phyloP scores from a whole-genome alignment of 2,329 filamentous ascomycete genomes.

The Apiospora saccharicola region DNA sequence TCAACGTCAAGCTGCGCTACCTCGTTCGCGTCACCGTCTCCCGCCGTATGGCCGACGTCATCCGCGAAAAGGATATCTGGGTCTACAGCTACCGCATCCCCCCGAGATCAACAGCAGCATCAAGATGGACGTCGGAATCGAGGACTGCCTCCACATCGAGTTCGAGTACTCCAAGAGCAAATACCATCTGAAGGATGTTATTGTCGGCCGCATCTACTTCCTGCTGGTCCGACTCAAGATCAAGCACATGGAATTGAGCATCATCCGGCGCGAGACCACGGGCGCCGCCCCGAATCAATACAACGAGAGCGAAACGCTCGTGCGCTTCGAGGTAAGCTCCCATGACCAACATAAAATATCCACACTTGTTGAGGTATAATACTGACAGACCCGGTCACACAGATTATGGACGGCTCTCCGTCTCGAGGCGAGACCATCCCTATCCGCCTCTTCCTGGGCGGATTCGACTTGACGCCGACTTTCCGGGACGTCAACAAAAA shows the following conservation, averaged over 20 bases:
- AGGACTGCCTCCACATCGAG: constrained; percentile 98
- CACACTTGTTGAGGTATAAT: neutral
- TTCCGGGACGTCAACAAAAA: constrained; percentile 99
- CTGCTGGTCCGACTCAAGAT: constrained; percentile 96
- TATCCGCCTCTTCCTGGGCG: constrained; percentile 94
- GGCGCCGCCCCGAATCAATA: constrained; percentile 98
- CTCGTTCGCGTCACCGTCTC: constrained; percentile 97
- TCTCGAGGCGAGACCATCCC: constrained; percentile 94
- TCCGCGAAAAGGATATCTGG: constrained; percentile 99
- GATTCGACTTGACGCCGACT: constrained; percentile 96
- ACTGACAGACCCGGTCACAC: constrained; percentile 22
- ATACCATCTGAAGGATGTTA: constrained; percentile 99
- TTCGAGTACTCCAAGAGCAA: constrained; percentile 99
- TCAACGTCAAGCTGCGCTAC: constrained; percentile 99
- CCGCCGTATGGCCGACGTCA: constrained; percentile 95
- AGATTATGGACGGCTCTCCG: constrained; percentile 99
- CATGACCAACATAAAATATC: too few species aligned
- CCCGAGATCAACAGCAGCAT: constrained; percentile 96
- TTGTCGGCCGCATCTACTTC: constrained; percentile 98
- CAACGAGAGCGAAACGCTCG: constrained; percentile 98
- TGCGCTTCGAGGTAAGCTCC: constrained; percentile 82
- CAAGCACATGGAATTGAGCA: constrained; percentile 99
- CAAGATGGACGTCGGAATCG: constrained; percentile 99
- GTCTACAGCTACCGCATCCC: constrained; percentile 98
- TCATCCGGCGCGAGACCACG: constrained; percentile 95